Evolutionary conservation across 2,329 filamentous ascomycete genomes (phyloP).

Genomic region (Talaromyces sp.): DNA sequence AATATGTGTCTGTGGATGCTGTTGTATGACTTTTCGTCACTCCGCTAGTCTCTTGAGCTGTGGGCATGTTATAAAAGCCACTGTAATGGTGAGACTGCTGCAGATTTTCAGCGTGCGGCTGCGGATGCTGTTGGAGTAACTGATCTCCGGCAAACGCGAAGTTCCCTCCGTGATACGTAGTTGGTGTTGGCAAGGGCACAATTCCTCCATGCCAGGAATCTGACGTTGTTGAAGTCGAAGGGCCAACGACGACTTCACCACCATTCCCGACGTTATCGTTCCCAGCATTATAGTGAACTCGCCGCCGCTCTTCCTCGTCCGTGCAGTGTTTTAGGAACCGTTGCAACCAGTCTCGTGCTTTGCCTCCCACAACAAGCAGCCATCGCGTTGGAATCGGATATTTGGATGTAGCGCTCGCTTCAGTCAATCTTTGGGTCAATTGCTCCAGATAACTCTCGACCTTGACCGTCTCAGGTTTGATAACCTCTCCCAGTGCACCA

Average conservation of each 20-base stretch:
- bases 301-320: conserved; percentile 16
- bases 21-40: not conserved
- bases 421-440: conserved; percentile 29
- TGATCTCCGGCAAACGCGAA: conserved; percentile 4
- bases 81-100: conserved; percentile 2
- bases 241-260: not conserved
- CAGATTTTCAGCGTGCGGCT: not conserved
- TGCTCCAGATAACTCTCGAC: conserved; percentile 32
- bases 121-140: conserved; percentile 2
- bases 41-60: conserved; percentile 1
- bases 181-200: conserved; percentile 9
- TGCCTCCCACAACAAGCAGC: conserved; percentile 32
- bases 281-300: not conserved
- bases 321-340: conserved; percentile 27
- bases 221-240: conserved; percentile 8
- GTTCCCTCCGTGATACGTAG: conserved; percentile 2
- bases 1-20: not conserved
- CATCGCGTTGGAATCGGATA: conserved; percentile 35
- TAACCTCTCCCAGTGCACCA: conserved; percentile 30
- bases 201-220: conserved; percentile 16
- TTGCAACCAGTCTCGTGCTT: conserved; percentile 33
- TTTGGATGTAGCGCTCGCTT: conserved; percentile 32
- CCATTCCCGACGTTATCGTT: not conserved
- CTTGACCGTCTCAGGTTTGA: conserved; percentile 30
- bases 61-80: not conserved